phyloP scores from a whole-genome alignment of 2,329 filamentous ascomycete genomes.

The Fusarium sp. region DNA sequence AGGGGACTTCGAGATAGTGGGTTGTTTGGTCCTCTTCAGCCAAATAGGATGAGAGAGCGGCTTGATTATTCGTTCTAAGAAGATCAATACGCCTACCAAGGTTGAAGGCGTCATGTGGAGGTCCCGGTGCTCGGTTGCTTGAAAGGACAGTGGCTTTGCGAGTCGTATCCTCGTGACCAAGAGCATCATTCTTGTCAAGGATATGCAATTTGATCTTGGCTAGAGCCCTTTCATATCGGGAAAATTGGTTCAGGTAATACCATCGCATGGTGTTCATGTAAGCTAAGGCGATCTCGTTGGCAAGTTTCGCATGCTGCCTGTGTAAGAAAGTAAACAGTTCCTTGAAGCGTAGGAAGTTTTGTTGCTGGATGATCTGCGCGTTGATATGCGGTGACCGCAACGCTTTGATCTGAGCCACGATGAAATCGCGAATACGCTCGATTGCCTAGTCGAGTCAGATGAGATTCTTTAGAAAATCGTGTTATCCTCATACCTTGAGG shows the following conservation, averaged over 20 bases:
- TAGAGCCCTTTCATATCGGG: conserved; percentile 84
- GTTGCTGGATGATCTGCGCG: conserved; percentile 95
- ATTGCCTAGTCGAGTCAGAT: conserved; percentile 69
- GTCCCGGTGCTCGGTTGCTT: conserved; percentile 59
- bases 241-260: conserved; percentile 96
- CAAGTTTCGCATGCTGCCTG: conserved; percentile 83
- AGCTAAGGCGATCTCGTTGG: conserved; percentile 89
- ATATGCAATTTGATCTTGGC: conserved; percentile 86
- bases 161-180: conserved; percentile 81
- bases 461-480: background rate
- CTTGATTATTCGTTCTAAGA: conserved; percentile 77
- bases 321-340: conserved; percentile 89
- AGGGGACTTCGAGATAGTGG: conserved; percentile 90
- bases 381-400: conserved; percentile 96
- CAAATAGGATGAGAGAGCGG: conserved; percentile 86
- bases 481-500: conserved; percentile 70
- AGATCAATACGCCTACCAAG: conserved; percentile 88
- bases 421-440: conserved; percentile 92
- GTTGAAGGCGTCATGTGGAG: conserved; percentile 87
- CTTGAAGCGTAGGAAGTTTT: conserved; percentile 88
- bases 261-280: conserved; percentile 99
- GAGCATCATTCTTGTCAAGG: conserved; percentile 84
- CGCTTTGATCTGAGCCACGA: conserved; percentile 94
- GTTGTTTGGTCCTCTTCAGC: conserved; percentile 89
- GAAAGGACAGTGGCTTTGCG: conserved; percentile 72